Base-by-base conservation (phyloP, 208 protist genomes). In the Leishmania mexicana region DNA sequence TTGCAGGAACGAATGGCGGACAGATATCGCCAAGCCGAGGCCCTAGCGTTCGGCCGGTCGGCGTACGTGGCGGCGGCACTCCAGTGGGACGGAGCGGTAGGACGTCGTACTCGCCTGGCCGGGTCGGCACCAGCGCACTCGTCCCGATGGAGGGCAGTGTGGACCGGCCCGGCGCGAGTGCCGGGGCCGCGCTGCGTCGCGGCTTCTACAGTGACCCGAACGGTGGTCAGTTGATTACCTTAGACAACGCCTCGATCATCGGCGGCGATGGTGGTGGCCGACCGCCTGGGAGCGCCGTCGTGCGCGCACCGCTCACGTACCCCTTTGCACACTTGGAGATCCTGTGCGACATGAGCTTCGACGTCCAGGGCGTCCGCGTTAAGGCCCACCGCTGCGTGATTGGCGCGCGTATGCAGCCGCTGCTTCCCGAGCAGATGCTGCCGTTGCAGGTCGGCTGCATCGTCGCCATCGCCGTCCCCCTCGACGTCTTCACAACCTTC, bases 321-420 rank as follows among this genome's bases (percentile, higher is more conserved):
- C 95, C 95, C 1, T 97, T 95, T 67, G 93, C 96, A 62, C 92
- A 95, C 80, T 81, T 97, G 28, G 91, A 96, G 76, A 71, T 78
- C 1, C 76, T 97, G 47, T 92, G 89, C 71, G 95, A 97, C 85
- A 97, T 97, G 93, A 93, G 76, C 49, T 97, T 97, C 85, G 93
- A 96, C 42, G 89, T 96, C n/a, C 90, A 94, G 58, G 95, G 95
- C 21, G 90, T 92, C 17, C 88, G 90, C 11, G 83, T 96, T 28
- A 94, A 93, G 83, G 93, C 95, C 19, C 95, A 98, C 85, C 92
- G 93, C n/a, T 98, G 95, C 74, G 89, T 98, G n/a, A 88, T 98
- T 76, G 93, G 87, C 19, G 91, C 92, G 10, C 93, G 95, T 40
- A 96, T 96, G 92, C 85, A 86, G 54, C 88, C 93, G 40, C 76